Evolutionary conservation across 306 rosid genomes (phyloP).

Genomic region (Morella rubra): DNA sequence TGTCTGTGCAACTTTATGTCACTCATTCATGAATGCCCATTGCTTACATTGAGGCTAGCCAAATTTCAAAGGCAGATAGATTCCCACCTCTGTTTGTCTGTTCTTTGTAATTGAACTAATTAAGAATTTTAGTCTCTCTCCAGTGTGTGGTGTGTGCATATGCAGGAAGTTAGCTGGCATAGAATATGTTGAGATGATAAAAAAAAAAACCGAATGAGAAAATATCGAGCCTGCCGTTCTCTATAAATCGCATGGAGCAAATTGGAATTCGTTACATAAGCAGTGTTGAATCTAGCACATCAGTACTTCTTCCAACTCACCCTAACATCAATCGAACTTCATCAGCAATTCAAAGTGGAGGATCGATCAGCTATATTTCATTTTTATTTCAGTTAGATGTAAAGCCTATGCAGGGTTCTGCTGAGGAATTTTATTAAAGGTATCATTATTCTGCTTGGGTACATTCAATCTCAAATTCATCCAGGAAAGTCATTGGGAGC

Average conservation of each 20-base stretch:
- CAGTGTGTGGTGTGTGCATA: constrained; percentile 7
- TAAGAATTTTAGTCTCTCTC: neutral
- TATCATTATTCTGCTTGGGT: constrained; percentile 2
- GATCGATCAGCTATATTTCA: neutral
- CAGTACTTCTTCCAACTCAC: neutral
- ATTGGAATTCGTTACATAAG: neutral
- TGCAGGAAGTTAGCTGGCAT: constrained; percentile 4
- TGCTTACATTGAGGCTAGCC: constrained; percentile 22
- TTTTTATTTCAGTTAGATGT: neutral
- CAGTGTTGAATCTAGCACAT: neutral
- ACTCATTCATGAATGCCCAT: constrained; percentile 16
- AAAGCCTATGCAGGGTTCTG: neutral
- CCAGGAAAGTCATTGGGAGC: constrained; percentile 10
- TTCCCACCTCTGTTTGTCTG: constrained; percentile 25
- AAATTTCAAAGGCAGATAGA: constrained; percentile 17
- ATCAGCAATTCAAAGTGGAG: neutral
- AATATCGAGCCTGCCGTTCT: neutral
- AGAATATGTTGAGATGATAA: neutral
- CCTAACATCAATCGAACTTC: neutral
- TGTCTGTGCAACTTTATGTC: constrained; percentile 19
- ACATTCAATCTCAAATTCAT: neutral
- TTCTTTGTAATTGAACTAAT: constrained; percentile 28
- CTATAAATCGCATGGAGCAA: neutral
- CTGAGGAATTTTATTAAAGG: neutral
- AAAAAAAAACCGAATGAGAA: neutral